Evolutionary conservation across 2,329 filamentous ascomycete genomes (phyloP).

Genomic region (Fusarium kyushuense): DNA sequence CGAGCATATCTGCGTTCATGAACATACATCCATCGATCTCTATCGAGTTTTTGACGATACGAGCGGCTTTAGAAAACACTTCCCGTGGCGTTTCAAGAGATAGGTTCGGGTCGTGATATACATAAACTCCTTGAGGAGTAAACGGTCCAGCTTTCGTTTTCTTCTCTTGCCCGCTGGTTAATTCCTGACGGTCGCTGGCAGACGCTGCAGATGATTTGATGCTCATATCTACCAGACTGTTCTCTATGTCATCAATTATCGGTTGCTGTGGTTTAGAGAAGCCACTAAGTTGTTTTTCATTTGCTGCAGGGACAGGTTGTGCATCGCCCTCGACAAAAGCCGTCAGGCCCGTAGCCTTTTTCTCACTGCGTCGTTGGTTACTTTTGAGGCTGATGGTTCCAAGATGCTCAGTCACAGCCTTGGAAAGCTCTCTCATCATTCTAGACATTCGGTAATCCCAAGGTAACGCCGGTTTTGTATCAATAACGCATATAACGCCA

Average conservation of each 20-base stretch:
- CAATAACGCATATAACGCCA: conserved; percentile 54
- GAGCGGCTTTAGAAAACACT: conserved; percentile 59
- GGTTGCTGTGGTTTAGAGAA: conserved; percentile 15
- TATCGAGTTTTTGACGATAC: conserved; percentile 57
- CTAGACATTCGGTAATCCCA: conserved; percentile 48
- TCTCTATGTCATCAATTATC: conserved; percentile 2
- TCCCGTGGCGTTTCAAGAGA: conserved; percentile 10
- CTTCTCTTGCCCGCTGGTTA: neutral
- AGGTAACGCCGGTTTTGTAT: conserved; percentile 1
- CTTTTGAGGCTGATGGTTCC: conserved; percentile 48
- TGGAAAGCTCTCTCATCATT: conserved; percentile 46
- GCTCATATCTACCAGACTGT: neutral
- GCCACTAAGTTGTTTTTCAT: neutral
- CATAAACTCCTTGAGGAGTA: neutral
- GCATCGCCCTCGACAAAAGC: conserved; percentile 53
- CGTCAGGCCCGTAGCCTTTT: conserved; percentile 54
- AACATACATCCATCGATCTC: conserved; percentile 55
- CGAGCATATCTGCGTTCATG: conserved; percentile 52
- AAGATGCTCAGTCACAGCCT: conserved; percentile 54
- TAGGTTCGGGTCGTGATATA: neutral
- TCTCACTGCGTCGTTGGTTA: conserved; percentile 49
- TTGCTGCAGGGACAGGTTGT: neutral
- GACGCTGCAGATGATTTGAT: neutral
- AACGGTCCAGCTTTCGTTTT: neutral
- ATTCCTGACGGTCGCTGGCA: neutral